Percentiles rank a stretch among this genome's conserved stretches.
These are phyloP conservation scores for Nelumbo lutea DNA, from an alignment of 164 flowering plant species.

Conservation along the genomic window DNA sequence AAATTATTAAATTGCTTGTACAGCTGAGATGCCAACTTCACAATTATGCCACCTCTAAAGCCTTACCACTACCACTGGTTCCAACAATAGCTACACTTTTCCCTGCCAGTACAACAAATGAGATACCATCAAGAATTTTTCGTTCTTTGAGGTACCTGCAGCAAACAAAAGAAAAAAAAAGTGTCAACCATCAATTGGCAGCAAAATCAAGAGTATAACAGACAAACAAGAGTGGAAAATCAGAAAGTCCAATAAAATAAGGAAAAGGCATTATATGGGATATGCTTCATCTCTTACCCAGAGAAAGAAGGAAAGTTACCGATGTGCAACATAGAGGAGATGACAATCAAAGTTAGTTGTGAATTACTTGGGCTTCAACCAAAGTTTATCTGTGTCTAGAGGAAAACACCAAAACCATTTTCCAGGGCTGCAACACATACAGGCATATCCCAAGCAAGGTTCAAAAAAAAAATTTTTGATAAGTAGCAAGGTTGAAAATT, in stretches of 20 bases:
- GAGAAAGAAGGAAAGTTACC: too few species aligned
- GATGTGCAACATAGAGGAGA: neutral
- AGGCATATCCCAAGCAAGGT: too few species aligned
- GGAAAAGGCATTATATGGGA: neutral
- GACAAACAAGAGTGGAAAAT: neutral
- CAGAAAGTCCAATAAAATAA: neutral
- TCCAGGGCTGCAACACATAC: too few species aligned
- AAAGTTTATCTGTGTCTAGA: too few species aligned
- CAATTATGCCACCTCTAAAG: neutral
- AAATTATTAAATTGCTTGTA: too few species aligned
- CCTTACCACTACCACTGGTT: slow-evolving; percentile 98
- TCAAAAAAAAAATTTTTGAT: too few species aligned
- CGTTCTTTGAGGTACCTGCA: slow-evolving; percentile 76
- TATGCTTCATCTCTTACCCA: neutral
- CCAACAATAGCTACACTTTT: slow-evolving; percentile 99
- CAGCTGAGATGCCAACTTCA: neutral
- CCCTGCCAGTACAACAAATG: slow-evolving; percentile 85
- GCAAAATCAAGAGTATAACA: neutral
- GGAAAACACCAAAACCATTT: too few species aligned
- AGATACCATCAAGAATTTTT: slow-evolving; percentile 92
- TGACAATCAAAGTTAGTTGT: neutral
- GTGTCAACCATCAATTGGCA: slow-evolving; percentile 1
- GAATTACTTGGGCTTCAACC: too few species aligned
- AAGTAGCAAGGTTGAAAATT: too few species aligned
- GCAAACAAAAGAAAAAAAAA: slow-evolving; percentile 6